A percentile compares a stretch with the other conserved stretches of the same genome.
Evolutionary conservation across 2,329 filamentous ascomycete genomes (phyloP).

Genomic region (Immersiporthe knoxdaviesiana): DNA sequence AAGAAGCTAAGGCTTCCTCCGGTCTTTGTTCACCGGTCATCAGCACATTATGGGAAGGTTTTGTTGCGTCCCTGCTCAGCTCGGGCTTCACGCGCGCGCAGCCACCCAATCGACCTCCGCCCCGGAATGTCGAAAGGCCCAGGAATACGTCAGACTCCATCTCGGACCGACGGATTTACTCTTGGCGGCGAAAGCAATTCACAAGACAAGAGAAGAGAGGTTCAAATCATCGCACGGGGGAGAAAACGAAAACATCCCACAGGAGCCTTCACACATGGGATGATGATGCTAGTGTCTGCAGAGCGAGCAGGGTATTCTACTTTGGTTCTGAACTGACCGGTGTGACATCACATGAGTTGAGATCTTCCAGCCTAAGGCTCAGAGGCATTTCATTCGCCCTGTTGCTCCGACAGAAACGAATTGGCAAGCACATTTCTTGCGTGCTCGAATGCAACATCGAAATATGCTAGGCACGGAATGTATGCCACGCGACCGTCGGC

Average conservation of each 20-base stretch:
- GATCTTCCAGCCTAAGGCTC: not conserved
- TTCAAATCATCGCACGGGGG: not conserved
- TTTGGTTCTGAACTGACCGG: not conserved
- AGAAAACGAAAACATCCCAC: not conserved
- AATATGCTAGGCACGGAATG: not conserved
- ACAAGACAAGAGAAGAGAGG: too few relatives aligned
- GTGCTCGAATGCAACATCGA: not conserved
- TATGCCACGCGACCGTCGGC: constrained; percentile 12
- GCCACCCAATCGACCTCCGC: not conserved
- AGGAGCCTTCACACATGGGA: not conserved
- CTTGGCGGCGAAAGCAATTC: not conserved
- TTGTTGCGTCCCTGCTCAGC: not conserved
- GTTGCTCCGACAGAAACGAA: not conserved
- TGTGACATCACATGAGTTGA: not conserved
- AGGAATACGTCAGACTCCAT: not conserved
- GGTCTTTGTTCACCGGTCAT: constrained; percentile 10
- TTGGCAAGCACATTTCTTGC: not conserved
- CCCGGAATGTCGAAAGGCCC: not conserved
- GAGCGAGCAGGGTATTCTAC: not conserved
- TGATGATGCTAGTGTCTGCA: not conserved
- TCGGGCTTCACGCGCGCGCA: not conserved
- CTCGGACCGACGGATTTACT: not conserved
- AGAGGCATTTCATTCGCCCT: not conserved
- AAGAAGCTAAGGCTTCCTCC: not conserved
- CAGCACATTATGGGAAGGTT: not conserved